phyloP scores from a whole-genome alignment of 257 asterid species.

The Solanum boliviense region DNA sequence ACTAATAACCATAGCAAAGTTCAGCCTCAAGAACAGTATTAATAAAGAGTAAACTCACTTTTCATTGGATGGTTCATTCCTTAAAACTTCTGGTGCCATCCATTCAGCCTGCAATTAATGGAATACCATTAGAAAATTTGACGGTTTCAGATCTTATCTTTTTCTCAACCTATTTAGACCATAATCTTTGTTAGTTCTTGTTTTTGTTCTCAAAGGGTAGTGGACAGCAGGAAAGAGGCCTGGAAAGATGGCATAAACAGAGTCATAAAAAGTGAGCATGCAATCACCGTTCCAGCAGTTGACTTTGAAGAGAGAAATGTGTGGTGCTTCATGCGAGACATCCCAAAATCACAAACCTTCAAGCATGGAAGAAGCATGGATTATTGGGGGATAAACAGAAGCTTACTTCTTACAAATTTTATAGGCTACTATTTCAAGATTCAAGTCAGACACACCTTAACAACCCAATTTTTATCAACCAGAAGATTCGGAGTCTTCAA shows the following conservation, averaged over 20 bases:
- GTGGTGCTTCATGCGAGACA: constrained; percentile 92
- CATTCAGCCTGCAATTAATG: constrained; percentile 77
- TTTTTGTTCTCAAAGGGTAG: not conserved
- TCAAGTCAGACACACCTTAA: constrained; percentile 49
- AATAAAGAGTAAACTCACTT: constrained; percentile 46
- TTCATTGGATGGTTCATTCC: constrained; percentile 92
- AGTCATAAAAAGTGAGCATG: constrained; percentile 4
- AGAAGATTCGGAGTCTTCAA: constrained; percentile 94
- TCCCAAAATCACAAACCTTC: constrained; percentile 94
- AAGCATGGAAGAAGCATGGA: constrained; percentile 12
- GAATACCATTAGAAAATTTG: constrained; percentile 4
- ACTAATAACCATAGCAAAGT: not conserved
- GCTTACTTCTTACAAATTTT: not conserved
- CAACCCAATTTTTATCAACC: constrained; percentile 92
- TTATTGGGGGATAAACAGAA: constrained; percentile 1
- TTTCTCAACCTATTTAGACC: not conserved
- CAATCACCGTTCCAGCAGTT: constrained; percentile 84
- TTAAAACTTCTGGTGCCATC: constrained; percentile 98
- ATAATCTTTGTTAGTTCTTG: not conserved
- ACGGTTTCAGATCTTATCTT: not conserved
- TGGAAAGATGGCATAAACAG: not conserved
- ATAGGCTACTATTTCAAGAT: not conserved
- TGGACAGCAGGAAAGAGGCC: not conserved
- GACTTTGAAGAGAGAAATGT: constrained; percentile 95
- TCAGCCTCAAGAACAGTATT: not conserved